A percentile compares a stretch with the other conserved stretches of the same genome.
phyloP scores from a whole-genome alignment of 2,329 filamentous ascomycete genomes.

The Hymenoscyphus fructigenus region DNA sequence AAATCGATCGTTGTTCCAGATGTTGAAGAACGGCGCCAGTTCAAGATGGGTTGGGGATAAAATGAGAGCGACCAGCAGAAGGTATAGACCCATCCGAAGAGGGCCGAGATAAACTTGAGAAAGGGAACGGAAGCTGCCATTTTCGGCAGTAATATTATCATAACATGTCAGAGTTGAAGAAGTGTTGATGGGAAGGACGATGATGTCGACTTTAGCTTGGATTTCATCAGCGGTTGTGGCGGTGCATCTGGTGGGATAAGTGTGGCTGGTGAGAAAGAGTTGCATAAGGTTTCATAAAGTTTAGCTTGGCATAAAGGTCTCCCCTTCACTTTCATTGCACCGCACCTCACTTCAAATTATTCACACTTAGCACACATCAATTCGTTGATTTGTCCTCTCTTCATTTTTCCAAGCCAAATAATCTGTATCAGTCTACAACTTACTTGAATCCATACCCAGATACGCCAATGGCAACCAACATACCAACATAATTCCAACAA shows the following conservation, averaged over 20 bases:
- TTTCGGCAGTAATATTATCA: constrained; percentile 14
- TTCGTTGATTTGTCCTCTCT: no score
- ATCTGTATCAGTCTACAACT: no score
- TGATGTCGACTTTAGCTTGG: not conserved
- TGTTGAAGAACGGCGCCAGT: constrained; percentile 74
- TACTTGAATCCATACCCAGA: no score
- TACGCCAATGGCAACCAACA: not conserved
- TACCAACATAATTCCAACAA: not conserved
- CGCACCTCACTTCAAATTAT: no score
- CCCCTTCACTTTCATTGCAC: not conserved
- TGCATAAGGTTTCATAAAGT: not conserved
- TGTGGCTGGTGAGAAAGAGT: not conserved
- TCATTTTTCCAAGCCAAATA: not conserved
- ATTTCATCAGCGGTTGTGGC: constrained; percentile 8
- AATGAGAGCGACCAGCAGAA: constrained; percentile 83
- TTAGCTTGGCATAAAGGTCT: not conserved
- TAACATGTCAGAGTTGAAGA: constrained; percentile 9
- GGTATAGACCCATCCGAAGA: constrained; percentile 76
- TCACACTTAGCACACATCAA: no score
- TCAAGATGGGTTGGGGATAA: constrained; percentile 86
- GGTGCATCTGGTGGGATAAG: not conserved
- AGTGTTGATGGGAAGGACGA: not conserved
- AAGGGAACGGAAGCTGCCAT: constrained; percentile 39
- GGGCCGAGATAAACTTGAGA: constrained; percentile 51
- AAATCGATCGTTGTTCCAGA: constrained; percentile 86